Base-by-base conservation (phyloP, 345 rosid species). In the Trapa incisa region DNA sequence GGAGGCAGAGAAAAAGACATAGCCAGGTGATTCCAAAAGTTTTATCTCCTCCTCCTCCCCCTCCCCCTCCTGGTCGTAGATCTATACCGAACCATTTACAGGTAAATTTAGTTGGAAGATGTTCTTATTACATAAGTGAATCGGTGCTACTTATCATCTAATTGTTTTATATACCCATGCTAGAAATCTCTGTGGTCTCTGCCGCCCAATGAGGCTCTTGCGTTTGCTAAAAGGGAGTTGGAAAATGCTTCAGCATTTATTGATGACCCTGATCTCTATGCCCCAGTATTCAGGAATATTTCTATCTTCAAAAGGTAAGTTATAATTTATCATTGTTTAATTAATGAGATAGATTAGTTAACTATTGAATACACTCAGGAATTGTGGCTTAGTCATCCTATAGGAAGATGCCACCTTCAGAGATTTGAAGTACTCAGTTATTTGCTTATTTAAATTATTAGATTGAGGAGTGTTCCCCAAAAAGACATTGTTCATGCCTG, bases 241-340 rank as follows among this genome's bases (percentile, higher is more conserved):
- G 80, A 80, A 32, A 74, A 50, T 79, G 83, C 87, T 45, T 75
- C 86, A 16, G 54, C 75, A 37, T 62, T 81, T 38, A 58, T 71
- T 0, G 79, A 86, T 48, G 85, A 86, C 67, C 71, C 86, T 11
- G 81, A 85, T 71, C 75, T 92, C 33, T 72, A 75, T 73, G 82
- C 83, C 38, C 86, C 89, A 0, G 29, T 87, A 62, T 92, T 89
- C 70, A 78, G 71, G 9, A 87, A 92, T 72, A 43, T 92, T 76
- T 87, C 96, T 12, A 68, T 75, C 76, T 92, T 87, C 81, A 80
- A 73, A 79, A 84, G 96, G 96, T 87, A 83, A 17, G 37, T 9
- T 65, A 45, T 47, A 45, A 17, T 47, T n/a, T 42, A 43, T 8
- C n/a, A 15, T 14, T 41, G n/a, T 32, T 47, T 6, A 32, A 14